Base-by-base conservation (phyloP, 1,139 yeast species). In the Meyerozyma smithsonii region DNA sequence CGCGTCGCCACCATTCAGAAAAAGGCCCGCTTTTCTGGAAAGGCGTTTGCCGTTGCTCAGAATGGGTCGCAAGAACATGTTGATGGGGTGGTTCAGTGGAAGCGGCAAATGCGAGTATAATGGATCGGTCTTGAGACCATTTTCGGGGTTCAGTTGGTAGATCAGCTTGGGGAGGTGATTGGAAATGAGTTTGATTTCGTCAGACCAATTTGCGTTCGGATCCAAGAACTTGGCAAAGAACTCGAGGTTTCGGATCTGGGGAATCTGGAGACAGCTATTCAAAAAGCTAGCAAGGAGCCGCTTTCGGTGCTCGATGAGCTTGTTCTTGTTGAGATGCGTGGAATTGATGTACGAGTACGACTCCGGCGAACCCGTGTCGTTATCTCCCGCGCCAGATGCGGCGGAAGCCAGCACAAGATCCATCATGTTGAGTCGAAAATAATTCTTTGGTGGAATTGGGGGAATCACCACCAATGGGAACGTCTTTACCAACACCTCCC, bases 381-480 rank as follows among this genome's bases (percentile, higher is more conserved):
- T 40, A 10, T 46, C 33, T 33, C 45, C 47, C 41, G 41, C 41
- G 33, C 39, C 21, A 5, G 38, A 25, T n/a, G 42, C 35, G 15
- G 39, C 36, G 12, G 38, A 42, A 3, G 58, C 56, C 30, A 26
- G 30, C 14, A 63, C 69, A 17, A 69, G 46, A 1, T 66, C 68
- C 39, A 70, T 55, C 35, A 64, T 51, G 6, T 61, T 59, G 36
- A 70, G 60, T 37, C 64, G 64, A 36, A 67, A 54, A 47, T 69
- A 71, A 45, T 92, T 96, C 61, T 92, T 92, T 47, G 90, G 96
- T 0, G 98, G 98, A 28, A 94, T 88, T 0, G 97, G 96, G 1
- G 98, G 98, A 5, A 92, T 77, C 5, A 92, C 73, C 11, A 81
- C 62, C 36, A 94, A 79, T 1, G 98, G 97, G 55, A 86, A 89